Base-by-base conservation (phyloP, 2,329 filamentous ascomycete genomes). In the Trichoderma sp. region DNA sequence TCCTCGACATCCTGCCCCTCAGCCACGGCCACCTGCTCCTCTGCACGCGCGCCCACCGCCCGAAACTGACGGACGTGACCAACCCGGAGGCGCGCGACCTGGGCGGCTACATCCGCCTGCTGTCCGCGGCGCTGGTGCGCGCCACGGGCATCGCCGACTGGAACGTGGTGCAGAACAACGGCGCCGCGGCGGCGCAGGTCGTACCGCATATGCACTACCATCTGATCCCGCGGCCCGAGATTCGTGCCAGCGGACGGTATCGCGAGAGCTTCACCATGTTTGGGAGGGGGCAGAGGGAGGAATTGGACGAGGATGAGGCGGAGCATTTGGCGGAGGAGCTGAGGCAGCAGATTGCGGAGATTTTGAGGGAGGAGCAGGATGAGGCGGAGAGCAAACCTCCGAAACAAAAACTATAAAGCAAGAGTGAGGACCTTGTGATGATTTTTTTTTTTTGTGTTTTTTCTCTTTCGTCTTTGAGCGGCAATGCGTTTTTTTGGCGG, bases 111-210 rank as follows among this genome's bases (percentile, higher is more conserved):
- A 89, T 97, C 33, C 91, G 94, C 41, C 84, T 96, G 4, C 86
- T 98, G 3, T 94, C 93, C 21, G 87, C 90, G 24, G 93, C 94
- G 0, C 88, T 98, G 50, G 89, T 91, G 38, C 88, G 87, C 69
- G 91, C 91, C 0, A 94, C 92, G 3, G 93, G 92, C 11, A 90
- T 94, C 1, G 88, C 88, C 68, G 95, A 98, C 85, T 98, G 96
- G 93, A 99, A 99, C 84, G 91, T 98, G 35, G 94, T 98, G 74
- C 96, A 98, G 86, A 98, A 98, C 83, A 98, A 98, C 80, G 95
- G 96, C 18, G 92, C 92, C 4, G 91, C 95, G 38, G 96, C 96
- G 2, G 95, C 95, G 2, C 96, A 98, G 85, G 95, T 98, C 18
- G 95, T 98, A 2, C 93, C 93, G 27, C 96, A 98, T 83, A 93